phyloP scores from a whole-genome alignment of 768 basidiomycete genomes.

The Dacryopinax primogenitus region DNA sequence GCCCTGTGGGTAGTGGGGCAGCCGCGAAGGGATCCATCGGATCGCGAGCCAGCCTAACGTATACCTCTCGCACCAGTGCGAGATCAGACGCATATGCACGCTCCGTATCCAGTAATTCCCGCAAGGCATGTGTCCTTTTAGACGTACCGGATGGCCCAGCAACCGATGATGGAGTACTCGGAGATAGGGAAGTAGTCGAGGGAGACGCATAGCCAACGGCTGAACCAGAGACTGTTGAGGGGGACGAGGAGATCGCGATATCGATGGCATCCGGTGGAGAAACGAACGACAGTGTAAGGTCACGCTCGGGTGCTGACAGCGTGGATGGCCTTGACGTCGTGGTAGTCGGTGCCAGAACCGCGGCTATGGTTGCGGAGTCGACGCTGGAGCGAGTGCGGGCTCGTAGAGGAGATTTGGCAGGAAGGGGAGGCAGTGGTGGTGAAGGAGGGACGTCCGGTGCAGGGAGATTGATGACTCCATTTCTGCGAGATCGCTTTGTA shows the following conservation, averaged over 20 bases:
- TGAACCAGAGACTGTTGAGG: neutral
- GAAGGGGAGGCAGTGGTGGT: constrained; percentile 8
- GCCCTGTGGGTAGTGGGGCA: neutral
- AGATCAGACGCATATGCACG: constrained; percentile 75
- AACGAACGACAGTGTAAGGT: neutral
- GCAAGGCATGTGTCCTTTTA: constrained; percentile 65
- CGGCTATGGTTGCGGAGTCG: neutral
- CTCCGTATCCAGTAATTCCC: constrained; percentile 66
- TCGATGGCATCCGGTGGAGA: neutral
- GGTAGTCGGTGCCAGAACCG: neutral
- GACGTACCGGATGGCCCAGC: constrained; percentile 22
- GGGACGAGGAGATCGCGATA: neutral
- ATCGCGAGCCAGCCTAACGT: constrained; percentile 67
- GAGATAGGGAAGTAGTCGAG: neutral
- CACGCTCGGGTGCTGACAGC: neutral
- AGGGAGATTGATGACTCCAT: constrained; percentile 10
- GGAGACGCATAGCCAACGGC: neutral
- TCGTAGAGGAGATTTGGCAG: constrained; percentile 1
- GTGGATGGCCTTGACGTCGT: neutral
- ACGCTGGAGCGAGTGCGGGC: neutral
- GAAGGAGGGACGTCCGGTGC: constrained; percentile 14
- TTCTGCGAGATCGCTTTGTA: neutral
- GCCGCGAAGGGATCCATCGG: neutral
- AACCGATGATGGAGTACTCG: neutral
- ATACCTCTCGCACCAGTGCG: constrained; percentile 59